Evolutionary conservation across 1,284 basidiomycete species (phyloP).

Genomic region (Hemileia vastatrix): DNA sequence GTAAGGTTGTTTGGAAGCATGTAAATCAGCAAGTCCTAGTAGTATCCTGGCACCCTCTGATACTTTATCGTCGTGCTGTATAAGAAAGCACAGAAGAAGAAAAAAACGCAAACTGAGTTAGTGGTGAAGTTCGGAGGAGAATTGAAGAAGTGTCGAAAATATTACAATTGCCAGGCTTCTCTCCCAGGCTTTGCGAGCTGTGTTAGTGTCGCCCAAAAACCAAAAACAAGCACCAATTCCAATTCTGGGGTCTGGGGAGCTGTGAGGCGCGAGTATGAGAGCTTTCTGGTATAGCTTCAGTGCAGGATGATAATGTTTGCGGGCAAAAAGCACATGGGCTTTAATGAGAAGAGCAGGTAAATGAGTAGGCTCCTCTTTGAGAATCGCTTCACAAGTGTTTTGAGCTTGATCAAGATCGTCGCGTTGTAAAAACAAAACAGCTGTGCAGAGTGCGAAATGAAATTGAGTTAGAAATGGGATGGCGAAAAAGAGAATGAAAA

Average conservation of each 20-base stretch:
- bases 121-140: not conserved
- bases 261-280: constrained; percentile 62
- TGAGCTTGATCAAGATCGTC: constrained; percentile 56
- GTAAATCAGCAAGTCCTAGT: constrained; percentile 71
- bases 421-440: constrained; percentile 19
- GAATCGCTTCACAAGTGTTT: constrained; percentile 69
- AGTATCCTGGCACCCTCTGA: constrained; percentile 67
- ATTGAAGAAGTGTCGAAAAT: constrained; percentile 24
- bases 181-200: constrained; percentile 76
- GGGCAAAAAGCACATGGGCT: constrained; percentile 71
- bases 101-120: not conserved
- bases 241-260: constrained; percentile 77
- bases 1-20: constrained; percentile 60
- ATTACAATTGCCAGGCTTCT: constrained; percentile 68
- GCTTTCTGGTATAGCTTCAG: constrained; percentile 74
- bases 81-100: not conserved
- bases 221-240: constrained; percentile 86
- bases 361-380: constrained; percentile 59
- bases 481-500: not conserved
- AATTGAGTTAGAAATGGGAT: not conserved
- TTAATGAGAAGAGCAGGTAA: constrained; percentile 39
- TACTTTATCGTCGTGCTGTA: constrained; percentile 49
- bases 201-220: constrained; percentile 66
- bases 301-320: constrained; percentile 64
- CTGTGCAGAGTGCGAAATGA: not conserved